A percentile compares a stretch with the other conserved stretches of the same genome.
Evolutionary conservation across 371 early-diverging fungal genomes (phyloP).

Genomic region (Haplosporangium sp.): DNA sequence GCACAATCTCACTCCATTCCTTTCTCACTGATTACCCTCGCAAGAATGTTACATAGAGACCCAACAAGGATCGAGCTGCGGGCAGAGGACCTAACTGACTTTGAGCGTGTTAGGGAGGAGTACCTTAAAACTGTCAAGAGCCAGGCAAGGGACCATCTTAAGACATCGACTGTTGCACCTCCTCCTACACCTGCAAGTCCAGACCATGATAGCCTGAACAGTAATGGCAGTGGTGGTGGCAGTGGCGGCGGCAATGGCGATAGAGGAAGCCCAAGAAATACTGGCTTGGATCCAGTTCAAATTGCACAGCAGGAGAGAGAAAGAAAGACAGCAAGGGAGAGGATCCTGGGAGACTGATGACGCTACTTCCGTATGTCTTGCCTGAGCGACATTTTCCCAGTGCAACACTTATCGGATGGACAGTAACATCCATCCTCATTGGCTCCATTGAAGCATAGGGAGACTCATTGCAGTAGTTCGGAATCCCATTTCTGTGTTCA

Average conservation of each 20-base stretch:
- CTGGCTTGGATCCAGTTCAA: constrained; percentile 26
- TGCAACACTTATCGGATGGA: too few relatives aligned
- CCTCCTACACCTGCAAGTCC: constrained; percentile 34
- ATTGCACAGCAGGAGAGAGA: constrained; percentile 28
- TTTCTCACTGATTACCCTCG: background rate
- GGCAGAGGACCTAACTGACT: constrained; percentile 38
- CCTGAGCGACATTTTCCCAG: background rate
- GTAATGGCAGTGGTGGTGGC: background rate
- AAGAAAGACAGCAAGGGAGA: constrained; percentile 38
- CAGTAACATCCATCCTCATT: too few relatives aligned
- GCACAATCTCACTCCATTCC: background rate
- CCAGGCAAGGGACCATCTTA: constrained; percentile 8
- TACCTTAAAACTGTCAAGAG: constrained; percentile 21
- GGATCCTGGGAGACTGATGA: constrained; percentile 26
- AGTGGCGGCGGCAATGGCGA: background rate
- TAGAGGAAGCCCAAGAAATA: background rate
- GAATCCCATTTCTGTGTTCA: too few relatives aligned
- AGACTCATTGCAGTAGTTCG: too few relatives aligned
- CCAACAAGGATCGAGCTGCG: constrained; percentile 48
- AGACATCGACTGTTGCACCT: constrained; percentile 14
- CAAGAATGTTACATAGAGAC: constrained; percentile 44
- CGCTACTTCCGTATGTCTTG: background rate
- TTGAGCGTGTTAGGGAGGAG: constrained; percentile 44
- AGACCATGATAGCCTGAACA: constrained; percentile 4
- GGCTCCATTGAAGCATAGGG: background rate